A percentile compares a stretch with the other conserved stretches of the same genome.
Conservation (phyloP, 495 filamentous ascomycete genomes). For the Podospora sp. region DNA sequence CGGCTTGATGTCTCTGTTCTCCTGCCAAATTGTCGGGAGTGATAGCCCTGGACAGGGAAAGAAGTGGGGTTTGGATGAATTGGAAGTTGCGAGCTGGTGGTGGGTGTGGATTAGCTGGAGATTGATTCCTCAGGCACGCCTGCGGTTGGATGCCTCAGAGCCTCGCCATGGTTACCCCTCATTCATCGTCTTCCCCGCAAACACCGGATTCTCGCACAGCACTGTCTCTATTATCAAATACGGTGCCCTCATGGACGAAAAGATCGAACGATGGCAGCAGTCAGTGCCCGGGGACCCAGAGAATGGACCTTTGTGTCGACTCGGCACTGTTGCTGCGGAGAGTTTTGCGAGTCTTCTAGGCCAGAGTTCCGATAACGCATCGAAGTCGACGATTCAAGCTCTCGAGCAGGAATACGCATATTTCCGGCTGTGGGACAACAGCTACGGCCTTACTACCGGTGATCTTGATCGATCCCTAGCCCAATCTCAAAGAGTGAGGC, state of each 20-base stretch:
- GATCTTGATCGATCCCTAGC: conserved; percentile 9
- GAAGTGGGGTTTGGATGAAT: neutral
- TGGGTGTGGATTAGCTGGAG: too few species aligned
- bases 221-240: too few species aligned
- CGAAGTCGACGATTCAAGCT: neutral
- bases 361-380: neutral
- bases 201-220: too few species aligned
- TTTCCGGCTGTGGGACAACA: conserved; percentile 7
- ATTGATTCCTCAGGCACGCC: too few species aligned
- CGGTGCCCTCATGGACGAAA: neutral
- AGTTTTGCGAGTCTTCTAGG: neutral
- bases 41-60: neutral
- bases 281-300: neutral
- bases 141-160: neutral
- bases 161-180: neutral
- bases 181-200: too few species aligned
- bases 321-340: neutral
- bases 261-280: conserved; percentile 9
- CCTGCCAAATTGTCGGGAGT: neutral
- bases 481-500: neutral
- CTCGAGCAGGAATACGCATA: conserved; percentile 4
- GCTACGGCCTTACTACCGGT: conserved; percentile 3
- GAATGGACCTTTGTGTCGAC: neutral
- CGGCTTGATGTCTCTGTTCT: neutral
- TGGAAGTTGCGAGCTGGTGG: neutral